phyloP scores from a whole-genome alignment of 305 asterid genomes.

The Solanum hybrid region DNA sequence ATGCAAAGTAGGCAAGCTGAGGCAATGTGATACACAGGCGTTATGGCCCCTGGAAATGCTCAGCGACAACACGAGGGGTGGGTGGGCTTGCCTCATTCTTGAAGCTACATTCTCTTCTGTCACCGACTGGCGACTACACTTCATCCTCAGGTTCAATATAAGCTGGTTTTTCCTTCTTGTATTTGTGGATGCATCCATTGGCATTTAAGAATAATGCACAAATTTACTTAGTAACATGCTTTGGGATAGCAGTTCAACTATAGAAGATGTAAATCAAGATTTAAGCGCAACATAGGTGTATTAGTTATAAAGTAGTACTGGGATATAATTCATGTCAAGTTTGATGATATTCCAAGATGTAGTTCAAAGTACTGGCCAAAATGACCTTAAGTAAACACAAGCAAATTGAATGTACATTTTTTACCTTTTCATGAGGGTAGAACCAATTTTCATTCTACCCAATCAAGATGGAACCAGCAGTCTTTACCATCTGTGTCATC shows the following conservation, averaged over 20 bases:
- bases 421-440: neutral
- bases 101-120: neutral
- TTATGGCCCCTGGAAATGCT: neutral
- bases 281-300: neutral
- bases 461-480: neutral
- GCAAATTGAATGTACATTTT: neutral
- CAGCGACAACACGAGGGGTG: neutral
- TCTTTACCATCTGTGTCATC: neutral
- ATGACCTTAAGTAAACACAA: neutral
- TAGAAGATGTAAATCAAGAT: neutral
- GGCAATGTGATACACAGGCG: neutral
- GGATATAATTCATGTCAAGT: neutral
- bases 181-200: neutral
- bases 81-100: neutral
- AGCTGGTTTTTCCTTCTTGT: constrained; percentile 1
- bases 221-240: neutral
- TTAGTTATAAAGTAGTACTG: neutral
- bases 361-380: neutral
- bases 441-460: neutral
- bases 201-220: neutral
- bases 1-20: neutral
- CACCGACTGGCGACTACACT: neutral
- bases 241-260: neutral
- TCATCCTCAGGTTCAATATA: neutral
- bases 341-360: neutral